Evolutionary conservation across 192 early-diverging fungal genomes (phyloP).

Genomic region (Rhizoclosmatium globosum): DNA sequence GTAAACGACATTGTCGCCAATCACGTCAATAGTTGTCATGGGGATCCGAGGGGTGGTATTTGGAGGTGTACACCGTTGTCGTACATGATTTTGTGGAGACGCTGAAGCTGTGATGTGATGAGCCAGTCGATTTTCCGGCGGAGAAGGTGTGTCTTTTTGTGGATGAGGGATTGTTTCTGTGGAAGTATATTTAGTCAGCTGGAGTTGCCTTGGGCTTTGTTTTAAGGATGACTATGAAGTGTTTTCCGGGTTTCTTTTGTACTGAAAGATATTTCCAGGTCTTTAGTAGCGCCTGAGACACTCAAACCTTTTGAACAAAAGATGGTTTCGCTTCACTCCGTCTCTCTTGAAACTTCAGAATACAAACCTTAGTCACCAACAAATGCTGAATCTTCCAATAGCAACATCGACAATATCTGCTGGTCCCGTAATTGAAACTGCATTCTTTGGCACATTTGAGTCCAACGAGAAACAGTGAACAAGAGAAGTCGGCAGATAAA

Average conservation of each 20-base stretch:
- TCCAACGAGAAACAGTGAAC: not conserved
- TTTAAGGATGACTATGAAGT: not conserved
- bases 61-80: slow-evolving; percentile 77
- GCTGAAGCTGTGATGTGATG: slow-evolving; percentile 66
- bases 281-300: not conserved
- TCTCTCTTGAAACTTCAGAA: not conserved
- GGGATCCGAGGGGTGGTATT: slow-evolving; percentile 70
- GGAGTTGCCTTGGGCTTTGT: not conserved
- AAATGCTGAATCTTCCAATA: slow-evolving; percentile 56
- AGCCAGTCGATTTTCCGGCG: slow-evolving; percentile 87
- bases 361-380: slow-evolving; percentile 26
- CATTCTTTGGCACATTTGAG: slow-evolving; percentile 34
- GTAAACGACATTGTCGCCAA: slow-evolving; percentile 74
- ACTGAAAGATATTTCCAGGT: not conserved
- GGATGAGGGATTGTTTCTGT: slow-evolving; percentile 34
- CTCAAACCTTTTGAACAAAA: not conserved
- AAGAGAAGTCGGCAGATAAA: slow-evolving; percentile 67
- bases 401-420: slow-evolving; percentile 52
- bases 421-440: slow-evolving; percentile 74
- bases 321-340: not conserved
- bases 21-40: slow-evolving; percentile 61
- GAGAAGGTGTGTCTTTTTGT: slow-evolving; percentile 58
- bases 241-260: too few relatives aligned
- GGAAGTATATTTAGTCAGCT: not conserved
- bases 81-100: slow-evolving; percentile 73